Evolutionary conservation across 1,139 yeast species (phyloP), one percentile per base, ranked within the genome.

Genomic region (Maudiozyma humilis): DNA sequence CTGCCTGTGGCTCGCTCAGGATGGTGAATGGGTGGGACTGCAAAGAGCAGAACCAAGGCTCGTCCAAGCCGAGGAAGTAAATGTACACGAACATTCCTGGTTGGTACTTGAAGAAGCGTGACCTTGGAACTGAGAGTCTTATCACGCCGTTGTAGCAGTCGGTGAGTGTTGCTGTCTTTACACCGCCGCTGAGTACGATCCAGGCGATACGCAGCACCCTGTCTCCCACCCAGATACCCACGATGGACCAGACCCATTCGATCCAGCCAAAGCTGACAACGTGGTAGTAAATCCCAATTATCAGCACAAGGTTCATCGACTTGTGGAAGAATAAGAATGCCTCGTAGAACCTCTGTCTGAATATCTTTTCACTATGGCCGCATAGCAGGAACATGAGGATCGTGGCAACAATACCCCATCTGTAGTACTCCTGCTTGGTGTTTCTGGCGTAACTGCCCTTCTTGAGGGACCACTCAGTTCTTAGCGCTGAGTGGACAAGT

Each of bases 1-100:
- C 51, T 5, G 40, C 64, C 17, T 51, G 47, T 5, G 59, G 54
- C 12, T 53, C 48, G 19, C 51, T 44, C 13, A 77, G 66, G 8
- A 77, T 70, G 0, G 86, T 77, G 53, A 81, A 81, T 1, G 88
- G 88, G 57, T 82, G 88, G 0, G 82, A 74, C 56, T 82, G 87
- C 72, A 76, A 82, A 16, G 52, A 47, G 36, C 53, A 55, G 36
- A 54, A 80, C 81, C 53, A 76, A 69, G 59, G 48, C 40, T 49
- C 71, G 7, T 50, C 57, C 36, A 77, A 70, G 36, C 69, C 62
- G 38, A 75, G 59, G 45, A 79, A 72, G 56, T 80, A 78, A 41
- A 82, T 63, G 54, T 70, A 82, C 0, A 77, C 79, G 57, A 74
- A 81, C 16, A 81, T 79, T n/a, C 86, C 86, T 4, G 86, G 82